Conservation (phyloP, 352 stramenopile species). For the Phytophthora sp. region DNA sequence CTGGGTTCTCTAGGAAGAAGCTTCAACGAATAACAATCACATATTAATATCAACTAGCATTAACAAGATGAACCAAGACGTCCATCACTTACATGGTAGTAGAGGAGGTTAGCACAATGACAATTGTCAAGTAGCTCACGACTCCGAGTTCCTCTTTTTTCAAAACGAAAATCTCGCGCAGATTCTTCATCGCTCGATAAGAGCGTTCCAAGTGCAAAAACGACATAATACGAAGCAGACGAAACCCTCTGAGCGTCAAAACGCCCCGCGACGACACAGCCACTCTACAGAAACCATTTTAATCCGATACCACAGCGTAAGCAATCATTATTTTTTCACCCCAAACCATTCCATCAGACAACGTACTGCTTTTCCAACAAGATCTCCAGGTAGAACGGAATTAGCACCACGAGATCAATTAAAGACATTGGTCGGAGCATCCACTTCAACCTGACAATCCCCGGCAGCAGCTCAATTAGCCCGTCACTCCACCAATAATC, state of each 20-base stretch:
- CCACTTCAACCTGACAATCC: constrained; percentile 64
- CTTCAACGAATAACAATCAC: constrained; percentile 26
- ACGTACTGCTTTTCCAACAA: constrained; percentile 66
- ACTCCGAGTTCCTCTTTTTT: constrained; percentile 83
- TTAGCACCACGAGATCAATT: constrained; percentile 76
- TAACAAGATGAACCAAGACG: not conserved
- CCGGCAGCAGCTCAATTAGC: no score
- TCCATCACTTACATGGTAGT: constrained; percentile 77
- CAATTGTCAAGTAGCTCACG: constrained; percentile 79
- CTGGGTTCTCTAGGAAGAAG: constrained; percentile 81
- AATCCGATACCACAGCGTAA: not conserved
- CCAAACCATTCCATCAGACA: not conserved
- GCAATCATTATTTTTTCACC: not conserved
- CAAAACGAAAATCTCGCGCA: constrained; percentile 72
- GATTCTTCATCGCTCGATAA: constrained; percentile 80
- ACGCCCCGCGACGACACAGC: constrained; percentile 53
- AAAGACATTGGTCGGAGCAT: constrained; percentile 82
- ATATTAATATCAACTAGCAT: not conserved
- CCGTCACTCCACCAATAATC: not conserved
- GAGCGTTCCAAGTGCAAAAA: constrained; percentile 81
- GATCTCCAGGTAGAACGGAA: constrained; percentile 88
- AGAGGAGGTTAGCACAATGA: constrained; percentile 80
- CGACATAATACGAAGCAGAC: constrained; percentile 79
- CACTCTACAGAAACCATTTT: constrained; percentile 32
- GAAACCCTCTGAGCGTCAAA: constrained; percentile 73